phyloP scores from a whole-genome alignment of 2,329 filamentous ascomycete genomes.

The Xylaria sp. region DNA sequence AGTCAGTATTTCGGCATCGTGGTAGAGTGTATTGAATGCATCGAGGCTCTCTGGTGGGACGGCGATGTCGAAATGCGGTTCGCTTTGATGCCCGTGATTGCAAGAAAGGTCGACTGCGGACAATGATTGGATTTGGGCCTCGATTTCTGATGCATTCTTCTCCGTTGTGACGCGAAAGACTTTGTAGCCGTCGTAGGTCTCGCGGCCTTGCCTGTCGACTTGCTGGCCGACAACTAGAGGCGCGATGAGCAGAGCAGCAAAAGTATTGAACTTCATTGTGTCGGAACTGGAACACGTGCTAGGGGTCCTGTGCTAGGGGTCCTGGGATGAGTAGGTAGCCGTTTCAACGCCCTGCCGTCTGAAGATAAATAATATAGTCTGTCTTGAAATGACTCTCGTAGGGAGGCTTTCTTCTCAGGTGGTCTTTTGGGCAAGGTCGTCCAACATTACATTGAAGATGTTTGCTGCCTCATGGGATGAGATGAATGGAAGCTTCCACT shows the following conservation, averaged over 20 bases:
- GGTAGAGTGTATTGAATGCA: conserved; percentile 30
- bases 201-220: conserved; percentile 24
- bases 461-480: not conserved
- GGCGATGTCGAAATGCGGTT: conserved; percentile 32
- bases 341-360: not conserved
- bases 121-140: conserved; percentile 28
- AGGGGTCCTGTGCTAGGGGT: not conserved
- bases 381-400: conserved; percentile 7
- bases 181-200: conserved; percentile 35
- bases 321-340: not conserved
- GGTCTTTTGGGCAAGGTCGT: conserved; percentile 17
- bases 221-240: conserved; percentile 14
- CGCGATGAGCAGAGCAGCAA: conserved; percentile 11
- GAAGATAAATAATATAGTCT: not conserved
- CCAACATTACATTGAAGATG: conserved; percentile 11
- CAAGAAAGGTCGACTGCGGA: conserved; percentile 29
- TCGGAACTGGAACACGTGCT: not conserved
- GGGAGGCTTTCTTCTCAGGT: conserved; percentile 12
- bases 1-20: conserved; percentile 27
- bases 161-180: conserved; percentile 31
- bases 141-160: conserved; percentile 24
- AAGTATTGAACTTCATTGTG: conserved; percentile 15
- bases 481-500: not conserved
- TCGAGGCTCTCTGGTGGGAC: conserved; percentile 32
- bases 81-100: conserved; percentile 23